Evolutionary conservation across 1,139 yeast genomes (phyloP), one percentile per base, ranked within the genome.

Genomic region (Candida mesenterica): DNA sequence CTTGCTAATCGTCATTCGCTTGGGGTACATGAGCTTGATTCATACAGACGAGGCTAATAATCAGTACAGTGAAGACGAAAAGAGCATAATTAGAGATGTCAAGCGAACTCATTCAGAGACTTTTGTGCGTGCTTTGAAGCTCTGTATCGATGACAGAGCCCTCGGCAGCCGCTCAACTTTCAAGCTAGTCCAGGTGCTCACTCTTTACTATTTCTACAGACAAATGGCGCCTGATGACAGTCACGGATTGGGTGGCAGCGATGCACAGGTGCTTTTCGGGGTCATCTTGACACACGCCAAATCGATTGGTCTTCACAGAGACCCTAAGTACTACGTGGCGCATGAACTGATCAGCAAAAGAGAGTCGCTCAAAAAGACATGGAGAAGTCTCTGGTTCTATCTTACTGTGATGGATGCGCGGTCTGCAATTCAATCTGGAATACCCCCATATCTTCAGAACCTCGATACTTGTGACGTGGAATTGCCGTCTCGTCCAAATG

Each of bases 221-320:
- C 59, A 55, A 33, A 63, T 68, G 7, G 59, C 65, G 5, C 75
- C 75, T 2, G 64, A 63, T 42, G 75, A 70, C 46, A 59, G 70
- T 40, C 68, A 62, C 43, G 76, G 76, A 1, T 52, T 70, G 17
- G 65, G 73, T 27, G 69, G 71, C 4, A 59, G 68, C 0, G 75
- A 69, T 42, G 59, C 68, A 8, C 69, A 66, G 34, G 53, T 66
- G 8, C 52, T 68, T 20, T 57, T 68, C 36, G 73, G 75, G 0
- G 53, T 59, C 2, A 60, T 63, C 10, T 51, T 68, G 14, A 55
- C 59, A 20, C 75, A 69, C 42, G 73, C 76, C 0, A 42, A 65
- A 31, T 56, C 72, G 4, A 68, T 68, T 34, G 76, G 76, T 0
- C 53, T 70, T 32, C 63, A 70, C 42, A 52, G 76, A 10, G 76